phyloP scores from a whole-genome alignment of 306 rosid species.

The Styphnolobium japonicum region DNA sequence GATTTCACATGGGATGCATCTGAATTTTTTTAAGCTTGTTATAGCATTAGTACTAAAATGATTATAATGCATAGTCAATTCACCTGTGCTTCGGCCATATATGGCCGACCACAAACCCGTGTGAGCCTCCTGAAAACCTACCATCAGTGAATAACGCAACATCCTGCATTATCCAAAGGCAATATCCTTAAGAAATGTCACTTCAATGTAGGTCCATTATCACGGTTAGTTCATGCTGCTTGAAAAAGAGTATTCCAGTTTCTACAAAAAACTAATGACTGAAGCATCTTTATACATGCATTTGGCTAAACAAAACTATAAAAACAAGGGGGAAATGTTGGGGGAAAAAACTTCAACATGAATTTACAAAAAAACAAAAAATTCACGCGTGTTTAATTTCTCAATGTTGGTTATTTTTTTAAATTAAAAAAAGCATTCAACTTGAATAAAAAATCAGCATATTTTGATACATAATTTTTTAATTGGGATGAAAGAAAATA shows the following conservation, averaged over 20 bases:
- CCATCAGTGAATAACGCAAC: slow-evolving; percentile 94
- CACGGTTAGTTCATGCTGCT: not conserved
- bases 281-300: not conserved
- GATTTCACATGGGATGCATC: slow-evolving; percentile 5
- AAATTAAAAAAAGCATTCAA: too few species aligned
- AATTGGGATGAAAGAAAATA: too few species aligned
- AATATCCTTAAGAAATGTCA: slow-evolving; percentile 3
- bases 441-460: too few species aligned
- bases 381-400: too few species aligned
- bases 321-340: too few species aligned
- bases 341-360: too few species aligned
- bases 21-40: not conserved
- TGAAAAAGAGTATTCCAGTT: not conserved
- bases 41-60: slow-evolving; percentile 7
- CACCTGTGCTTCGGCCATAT: slow-evolving; percentile 98
- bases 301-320: not conserved
- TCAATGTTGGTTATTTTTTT: too few species aligned
- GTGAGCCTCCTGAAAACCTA: slow-evolving; percentile 96
- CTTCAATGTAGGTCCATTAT: not conserved
- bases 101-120: slow-evolving; percentile 97
- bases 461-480: too few species aligned
- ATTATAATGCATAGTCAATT: not conserved
- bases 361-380: too few species aligned
- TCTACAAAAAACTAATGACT: not conserved
- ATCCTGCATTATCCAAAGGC: slow-evolving; percentile 56